Percentiles rank a stretch among this genome's conserved stretches.
Conservation (phyloP, 345 rosid species). For the Carallia pectinifolia region DNA sequence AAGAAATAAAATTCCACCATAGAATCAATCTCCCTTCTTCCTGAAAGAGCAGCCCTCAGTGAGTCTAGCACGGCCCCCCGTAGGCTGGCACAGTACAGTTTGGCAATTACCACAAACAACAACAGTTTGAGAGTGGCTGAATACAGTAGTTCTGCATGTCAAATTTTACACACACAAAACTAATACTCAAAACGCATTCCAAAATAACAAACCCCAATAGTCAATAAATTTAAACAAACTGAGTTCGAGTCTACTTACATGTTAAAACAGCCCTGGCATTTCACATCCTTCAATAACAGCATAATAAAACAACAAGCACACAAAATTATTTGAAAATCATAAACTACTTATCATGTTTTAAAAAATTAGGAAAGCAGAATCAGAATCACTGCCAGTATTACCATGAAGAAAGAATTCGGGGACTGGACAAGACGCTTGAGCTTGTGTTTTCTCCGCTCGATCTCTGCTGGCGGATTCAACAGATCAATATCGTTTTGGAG, state of each 20-base stretch:
- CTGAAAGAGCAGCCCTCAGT: constrained; percentile 2
- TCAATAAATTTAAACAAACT: too few species aligned
- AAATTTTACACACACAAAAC: neutral
- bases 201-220: too few species aligned
- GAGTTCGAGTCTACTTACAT: neutral
- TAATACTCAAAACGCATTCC: too few species aligned
- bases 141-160: neutral
- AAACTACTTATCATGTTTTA: neutral
- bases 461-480: neutral
- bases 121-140: constrained; percentile 4
- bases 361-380: neutral
- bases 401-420: neutral
- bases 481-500: constrained; percentile 1
- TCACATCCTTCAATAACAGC: neutral
- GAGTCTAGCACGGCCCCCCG: neutral
- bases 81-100: neutral
- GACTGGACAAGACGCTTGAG: neutral
- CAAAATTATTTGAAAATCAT: neutral
- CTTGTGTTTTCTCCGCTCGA: neutral
- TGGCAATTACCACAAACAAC: neutral
- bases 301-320: neutral
- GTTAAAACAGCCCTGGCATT: neutral
- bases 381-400: neutral
- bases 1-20: neutral
- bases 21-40: constrained; percentile 1